These are phyloP conservation scores for Fallopia convolvulus DNA, from an alignment of 148 eudicot species.

Conservation along the genomic window DNA sequence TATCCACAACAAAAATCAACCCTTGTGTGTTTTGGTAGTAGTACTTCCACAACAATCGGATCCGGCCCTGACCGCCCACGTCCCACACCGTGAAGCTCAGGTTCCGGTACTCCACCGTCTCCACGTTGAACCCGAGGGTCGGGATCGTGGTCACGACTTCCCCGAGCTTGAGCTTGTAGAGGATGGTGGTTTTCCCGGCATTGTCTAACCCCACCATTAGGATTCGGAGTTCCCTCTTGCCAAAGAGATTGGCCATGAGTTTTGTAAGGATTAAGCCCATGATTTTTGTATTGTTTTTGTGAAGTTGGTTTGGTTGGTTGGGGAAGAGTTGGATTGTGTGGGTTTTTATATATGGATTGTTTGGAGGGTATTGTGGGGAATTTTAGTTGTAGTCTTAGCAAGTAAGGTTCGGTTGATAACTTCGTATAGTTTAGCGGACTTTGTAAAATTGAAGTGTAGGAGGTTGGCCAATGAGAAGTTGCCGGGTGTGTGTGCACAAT, in stretches of 20 bases:
- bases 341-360: neutral
- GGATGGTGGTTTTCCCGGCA: constrained; percentile 6
- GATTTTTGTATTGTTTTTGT: neutral
- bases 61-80: neutral
- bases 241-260: neutral
- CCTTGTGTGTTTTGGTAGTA: constrained; percentile 8
- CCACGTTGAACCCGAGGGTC: constrained; percentile 3
- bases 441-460: neutral
- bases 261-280: constrained; percentile 4
- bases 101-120: constrained; percentile 4
- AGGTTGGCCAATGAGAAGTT: neutral
- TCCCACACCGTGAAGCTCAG: constrained; percentile 2
- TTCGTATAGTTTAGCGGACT: neutral
- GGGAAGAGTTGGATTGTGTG: neutral
- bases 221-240: neutral
- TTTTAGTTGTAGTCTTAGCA: neutral
- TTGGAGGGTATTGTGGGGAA: neutral
- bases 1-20: neutral
- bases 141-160: constrained; percentile 6
- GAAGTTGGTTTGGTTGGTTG: neutral
- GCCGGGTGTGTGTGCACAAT: neutral
- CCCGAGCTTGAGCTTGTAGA: constrained; percentile 10
- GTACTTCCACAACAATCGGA: neutral
- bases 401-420: neutral
- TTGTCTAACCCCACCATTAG: neutral